Evolutionary conservation across 768 basidiomycete species (phyloP).

Genomic region (Jaapia argillacea): DNA sequence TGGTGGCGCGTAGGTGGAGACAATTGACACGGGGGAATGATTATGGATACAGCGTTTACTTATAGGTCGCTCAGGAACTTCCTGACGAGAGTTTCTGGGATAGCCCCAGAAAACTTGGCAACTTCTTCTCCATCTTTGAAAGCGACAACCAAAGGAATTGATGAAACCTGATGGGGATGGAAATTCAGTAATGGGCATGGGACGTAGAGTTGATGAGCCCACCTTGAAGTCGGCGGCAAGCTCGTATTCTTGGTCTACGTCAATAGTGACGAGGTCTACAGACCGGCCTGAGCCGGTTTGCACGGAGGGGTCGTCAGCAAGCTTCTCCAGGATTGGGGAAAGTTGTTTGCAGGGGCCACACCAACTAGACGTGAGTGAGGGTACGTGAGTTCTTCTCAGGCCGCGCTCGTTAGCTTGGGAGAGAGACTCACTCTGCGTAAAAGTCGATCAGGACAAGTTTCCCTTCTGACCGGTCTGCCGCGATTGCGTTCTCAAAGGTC

Average conservation of each 20-base stretch:
- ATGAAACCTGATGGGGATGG: conserved; percentile 42
- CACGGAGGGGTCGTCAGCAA: conserved; percentile 33
- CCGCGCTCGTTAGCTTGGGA: not conserved
- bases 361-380: conserved; percentile 41
- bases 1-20: too few species aligned
- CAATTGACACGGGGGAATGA: too few species aligned
- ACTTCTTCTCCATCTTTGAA: conserved; percentile 55
- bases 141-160: conserved; percentile 74
- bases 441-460: conserved; percentile 68
- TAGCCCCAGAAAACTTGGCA: conserved; percentile 44
- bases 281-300: conserved; percentile 43
- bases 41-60: too few species aligned
- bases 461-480: conserved; percentile 26
- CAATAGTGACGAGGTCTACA: conserved; percentile 65
- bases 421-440: conserved; percentile 57
- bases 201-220: not conserved
- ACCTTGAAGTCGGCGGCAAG: conserved; percentile 47
- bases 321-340: conserved; percentile 55
- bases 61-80: conserved; percentile 11
- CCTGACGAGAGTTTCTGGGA: conserved; percentile 18
- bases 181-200: too few species aligned
- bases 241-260: conserved; percentile 44
- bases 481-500: conserved; percentile 24
- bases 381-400: not conserved
- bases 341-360: conserved; percentile 68